Base-by-base conservation (phyloP, 768 basidiomycete species). In the Thelephora aurantiotincta region DNA sequence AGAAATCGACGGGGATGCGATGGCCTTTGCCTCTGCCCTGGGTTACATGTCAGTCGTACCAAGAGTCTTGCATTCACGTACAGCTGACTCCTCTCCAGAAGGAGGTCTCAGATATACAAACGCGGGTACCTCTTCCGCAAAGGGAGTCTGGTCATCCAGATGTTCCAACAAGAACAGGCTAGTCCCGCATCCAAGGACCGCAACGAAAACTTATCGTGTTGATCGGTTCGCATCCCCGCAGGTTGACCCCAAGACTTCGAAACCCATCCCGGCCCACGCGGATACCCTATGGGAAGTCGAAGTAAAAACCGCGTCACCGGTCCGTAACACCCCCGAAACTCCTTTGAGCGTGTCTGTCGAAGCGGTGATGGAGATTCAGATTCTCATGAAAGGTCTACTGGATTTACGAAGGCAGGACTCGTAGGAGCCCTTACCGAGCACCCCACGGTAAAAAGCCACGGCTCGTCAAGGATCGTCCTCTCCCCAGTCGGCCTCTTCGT, bases 211-310 rank as follows among this genome's bases (percentile, higher is more conserved):
- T 47, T 22, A 14, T 46, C 7, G 14, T 36, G 34, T 33, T 20
- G 18, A 12, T 6, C 23, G 1, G 35, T 35, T 23, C 45, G 12
- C 45, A 9, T n/a, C 13, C 23, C 47, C 42, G 38, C 50, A 90
- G 85, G 73, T 82, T 33, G 83, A 88, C 55, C 72, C 74, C 0
- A 82, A 75, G 62, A 86, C 83, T 4, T 79, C 79, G 46, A 75
- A 80, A 53, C 79, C 83, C 0, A 80, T 79, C 41, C 80, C 82
- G 34, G 82, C 82, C n/a, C 82, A 84, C 48, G 64, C 77, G 6
- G 84, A 85, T 54, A 84, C 85, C 0, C 68, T 86, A 5, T 91
- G 87, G 87, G 82, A 89, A 59, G 85, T 91, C 34, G 83, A 90
- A 65, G 86, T 88, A 44, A 88, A 84, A 60, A 87, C 87, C 1